Base-by-base conservation (phyloP, 2,329 filamentous ascomycete genomes). In the Zasmidium angulare region DNA sequence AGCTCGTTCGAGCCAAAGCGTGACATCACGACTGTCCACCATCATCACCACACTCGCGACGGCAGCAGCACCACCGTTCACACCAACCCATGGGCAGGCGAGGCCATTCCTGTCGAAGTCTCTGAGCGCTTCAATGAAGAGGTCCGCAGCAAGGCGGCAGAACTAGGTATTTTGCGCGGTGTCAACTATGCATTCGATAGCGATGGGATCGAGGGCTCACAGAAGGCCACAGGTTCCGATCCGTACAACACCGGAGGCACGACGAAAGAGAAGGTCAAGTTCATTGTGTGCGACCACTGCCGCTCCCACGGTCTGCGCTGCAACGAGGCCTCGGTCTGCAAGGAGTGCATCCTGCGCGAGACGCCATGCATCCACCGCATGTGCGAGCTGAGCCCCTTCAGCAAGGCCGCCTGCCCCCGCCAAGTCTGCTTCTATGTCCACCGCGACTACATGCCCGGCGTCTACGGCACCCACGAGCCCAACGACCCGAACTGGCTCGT, bases 281-380 rank as follows among this genome's bases (percentile, higher is more conserved):
- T 63, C 46, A 29, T 65, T 36, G 63, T 65, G 46, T 65, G 63
- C 52, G 61, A 65, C 48, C 63, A 65, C 36, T 65, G 61, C 54
- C 63, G 62, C 46, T 53, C 61, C n/a, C 61, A 63, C 53, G 56
- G 60, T 53, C 53, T 65, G 50, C 58, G 56, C 46, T 65, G 61
- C 55, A 65, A 65, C 56, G 63, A 65, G 53, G 63, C 60, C n/a
- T 56, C 61, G n/a, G 61, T 65, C 22, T 65, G 61, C 49, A 53
- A 43, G 46, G 63, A 65, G 52, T 65, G 63, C 52, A 61, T 61
- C 55, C 48, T 61, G 10, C 58, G 63, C 49, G 50, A 60, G 22
- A 56, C 63, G 20, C 53, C 61, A 20, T 65, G 63, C 58, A 61
- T 54, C 20, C 63, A 65, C 24, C 61, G 60, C 50, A 43, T 48